Conservation (phyloP, 805 yeast species). For the Candida stauntonica region DNA sequence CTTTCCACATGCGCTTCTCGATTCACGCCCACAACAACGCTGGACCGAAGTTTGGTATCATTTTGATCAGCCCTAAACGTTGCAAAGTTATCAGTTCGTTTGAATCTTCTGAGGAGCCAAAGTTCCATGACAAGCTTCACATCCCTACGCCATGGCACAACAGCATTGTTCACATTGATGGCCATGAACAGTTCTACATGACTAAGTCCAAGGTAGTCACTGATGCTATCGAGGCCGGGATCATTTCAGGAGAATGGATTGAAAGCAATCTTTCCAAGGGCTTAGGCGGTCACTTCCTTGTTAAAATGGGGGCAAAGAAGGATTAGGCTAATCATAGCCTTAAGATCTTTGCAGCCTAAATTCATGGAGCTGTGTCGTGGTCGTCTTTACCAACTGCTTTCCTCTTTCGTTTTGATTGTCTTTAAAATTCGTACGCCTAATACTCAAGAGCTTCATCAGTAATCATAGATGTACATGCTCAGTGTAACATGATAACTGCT, state of each 20-base stretch:
- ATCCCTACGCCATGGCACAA: constrained; percentile 70
- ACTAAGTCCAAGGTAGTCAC: constrained; percentile 34
- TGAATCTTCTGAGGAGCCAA: constrained; percentile 36
- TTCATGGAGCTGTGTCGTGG: no score
- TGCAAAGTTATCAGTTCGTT: constrained; percentile 46
- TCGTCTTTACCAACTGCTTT: no score
- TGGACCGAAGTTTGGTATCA: constrained; percentile 59
- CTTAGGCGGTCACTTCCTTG: constrained; percentile 30
- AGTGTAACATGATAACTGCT: no score
- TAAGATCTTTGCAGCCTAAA: background rate
- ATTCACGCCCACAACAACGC: constrained; percentile 57
- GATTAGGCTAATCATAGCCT: background rate
- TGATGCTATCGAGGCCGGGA: constrained; percentile 34
- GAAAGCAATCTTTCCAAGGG: constrained; percentile 30
- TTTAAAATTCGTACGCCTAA: no score
- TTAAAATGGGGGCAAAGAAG: constrained; percentile 1
- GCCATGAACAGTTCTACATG: constrained; percentile 30
- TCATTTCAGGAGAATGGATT: constrained; percentile 33
- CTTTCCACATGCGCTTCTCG: constrained; percentile 54
- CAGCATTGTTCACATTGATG: constrained; percentile 41
- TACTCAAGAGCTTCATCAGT: no score
- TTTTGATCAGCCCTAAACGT: constrained; percentile 38
- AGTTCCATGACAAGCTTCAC: constrained; percentile 49
- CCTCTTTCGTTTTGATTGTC: no score
- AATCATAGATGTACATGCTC: no score